Evolutionary conservation across 192 early-diverging fungal species (phyloP).

Genomic region (Geosiphon pyriformis): DNA sequence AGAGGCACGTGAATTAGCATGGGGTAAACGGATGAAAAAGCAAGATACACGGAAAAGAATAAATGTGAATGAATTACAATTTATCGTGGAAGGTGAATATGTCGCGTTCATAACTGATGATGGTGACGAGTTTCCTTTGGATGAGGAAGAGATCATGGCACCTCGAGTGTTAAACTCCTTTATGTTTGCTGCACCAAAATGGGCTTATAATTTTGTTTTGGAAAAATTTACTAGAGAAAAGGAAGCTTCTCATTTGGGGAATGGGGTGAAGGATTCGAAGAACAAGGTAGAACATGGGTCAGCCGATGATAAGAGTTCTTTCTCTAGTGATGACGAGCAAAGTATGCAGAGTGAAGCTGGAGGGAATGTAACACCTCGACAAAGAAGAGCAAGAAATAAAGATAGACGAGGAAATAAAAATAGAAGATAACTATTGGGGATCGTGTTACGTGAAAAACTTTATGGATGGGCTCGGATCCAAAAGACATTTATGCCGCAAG

Average conservation of each 20-base stretch:
- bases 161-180: slow-evolving; percentile 27
- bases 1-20: slow-evolving; percentile 34
- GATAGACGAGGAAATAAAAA: background rate
- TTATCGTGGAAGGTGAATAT: slow-evolving; percentile 34
- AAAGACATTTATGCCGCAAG: no score
- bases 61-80: slow-evolving; percentile 36
- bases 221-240: slow-evolving; percentile 21
- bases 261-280: background rate
- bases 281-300: slow-evolving; percentile 1
- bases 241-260: no score
- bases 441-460: no score
- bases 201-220: slow-evolving; percentile 22
- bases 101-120: slow-evolving; percentile 34
- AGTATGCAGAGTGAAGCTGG: slow-evolving; percentile 29
- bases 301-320: slow-evolving; percentile 29
- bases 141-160: slow-evolving; percentile 29
- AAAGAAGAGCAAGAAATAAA: background rate
- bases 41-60: slow-evolving; percentile 32
- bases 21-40: slow-evolving; percentile 40
- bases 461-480: background rate
- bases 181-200: slow-evolving; percentile 29
- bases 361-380: background rate
- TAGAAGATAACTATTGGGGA: background rate
- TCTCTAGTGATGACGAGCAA: slow-evolving; percentile 26
- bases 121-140: slow-evolving; percentile 34